Conservation (phyloP, 1,284 basidiomycete genomes). For the Sporisorium sorghi region DNA sequence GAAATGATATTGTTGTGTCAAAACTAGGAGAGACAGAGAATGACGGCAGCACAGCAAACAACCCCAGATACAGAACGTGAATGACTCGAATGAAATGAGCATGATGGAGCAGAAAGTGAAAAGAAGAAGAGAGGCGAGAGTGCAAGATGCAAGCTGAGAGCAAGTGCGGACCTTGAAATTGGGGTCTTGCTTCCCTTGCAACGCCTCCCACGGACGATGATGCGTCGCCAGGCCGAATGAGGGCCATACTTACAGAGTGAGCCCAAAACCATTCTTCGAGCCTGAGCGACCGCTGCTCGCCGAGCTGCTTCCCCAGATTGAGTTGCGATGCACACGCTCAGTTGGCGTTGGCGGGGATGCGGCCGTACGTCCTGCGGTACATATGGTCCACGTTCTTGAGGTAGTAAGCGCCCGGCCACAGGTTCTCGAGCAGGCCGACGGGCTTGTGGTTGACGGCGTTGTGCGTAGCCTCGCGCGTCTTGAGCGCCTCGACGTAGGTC, state of each 20-base stretch:
- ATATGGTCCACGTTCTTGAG: constrained; percentile 90
- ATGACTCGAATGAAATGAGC: constrained; percentile 4
- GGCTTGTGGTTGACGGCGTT: constrained; percentile 89
- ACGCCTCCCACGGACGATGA: neutral
- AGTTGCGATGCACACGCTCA: constrained; percentile 11
- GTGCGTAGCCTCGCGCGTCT: constrained; percentile 87
- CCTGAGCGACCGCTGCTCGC: neutral
- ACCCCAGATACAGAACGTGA: constrained; percentile 5
- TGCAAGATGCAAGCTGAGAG: constrained; percentile 4
- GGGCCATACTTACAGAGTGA: constrained; percentile 9
- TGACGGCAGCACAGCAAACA: neutral
- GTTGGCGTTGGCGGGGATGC: constrained; percentile 51
- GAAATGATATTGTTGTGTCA: constrained; percentile 22
- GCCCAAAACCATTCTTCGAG: neutral
- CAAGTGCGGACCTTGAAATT: neutral
- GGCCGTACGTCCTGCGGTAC: constrained; percentile 86
- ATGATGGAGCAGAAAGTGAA: neutral
- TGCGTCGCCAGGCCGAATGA: neutral
- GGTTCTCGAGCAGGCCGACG: constrained; percentile 85
- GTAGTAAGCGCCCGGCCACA: constrained; percentile 95
- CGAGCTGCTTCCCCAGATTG: neutral
- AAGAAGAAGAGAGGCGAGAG: neutral
- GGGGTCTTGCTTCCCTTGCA: neutral
- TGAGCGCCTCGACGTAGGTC: constrained; percentile 81
- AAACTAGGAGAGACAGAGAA: neutral